phyloP scores from a whole-genome alignment of 2,329 filamentous ascomycete genomes.

The Neofusicoccum umdonicola region DNA sequence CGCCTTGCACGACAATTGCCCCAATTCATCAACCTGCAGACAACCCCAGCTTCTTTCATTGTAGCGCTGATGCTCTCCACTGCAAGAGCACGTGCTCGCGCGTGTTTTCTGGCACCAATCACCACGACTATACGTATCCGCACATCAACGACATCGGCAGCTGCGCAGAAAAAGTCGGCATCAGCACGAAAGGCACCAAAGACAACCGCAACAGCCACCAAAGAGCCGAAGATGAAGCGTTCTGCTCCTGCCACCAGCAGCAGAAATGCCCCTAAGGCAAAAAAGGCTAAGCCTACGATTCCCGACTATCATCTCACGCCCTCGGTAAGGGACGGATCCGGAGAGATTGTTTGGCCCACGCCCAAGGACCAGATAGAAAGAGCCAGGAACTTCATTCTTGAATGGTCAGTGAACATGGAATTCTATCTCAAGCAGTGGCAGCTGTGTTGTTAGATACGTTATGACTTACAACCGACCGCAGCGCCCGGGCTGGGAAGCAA shows the following conservation, averaged over 20 bases:
- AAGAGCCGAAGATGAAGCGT: conserved; percentile 10
- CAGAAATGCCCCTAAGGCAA: conserved; percentile 1
- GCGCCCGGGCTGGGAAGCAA: conserved; percentile 50
- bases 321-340: conserved; percentile 2
- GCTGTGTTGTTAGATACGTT: too few species aligned
- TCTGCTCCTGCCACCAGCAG: not conserved
- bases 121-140: not conserved
- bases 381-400: conserved; percentile 56
- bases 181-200: not conserved
- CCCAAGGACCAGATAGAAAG: conserved; percentile 53
- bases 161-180: not conserved
- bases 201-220: not conserved
- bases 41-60: not conserved
- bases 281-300: conserved; percentile 4
- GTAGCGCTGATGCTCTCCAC: not conserved
- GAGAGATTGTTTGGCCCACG: conserved; percentile 55
- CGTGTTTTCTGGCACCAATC: not conserved
- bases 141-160: not conserved
- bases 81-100: not conserved
- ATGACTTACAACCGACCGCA: conserved; percentile 27
- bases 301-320: conserved; percentile 17
- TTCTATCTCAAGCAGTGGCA: too few species aligned
- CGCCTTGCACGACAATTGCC: not conserved
- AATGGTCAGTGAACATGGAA: conserved; percentile 48
- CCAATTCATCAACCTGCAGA: not conserved